phyloP scores from a whole-genome alignment of 2,329 filamentous ascomycete genomes.

The Camillea tinctor region DNA sequence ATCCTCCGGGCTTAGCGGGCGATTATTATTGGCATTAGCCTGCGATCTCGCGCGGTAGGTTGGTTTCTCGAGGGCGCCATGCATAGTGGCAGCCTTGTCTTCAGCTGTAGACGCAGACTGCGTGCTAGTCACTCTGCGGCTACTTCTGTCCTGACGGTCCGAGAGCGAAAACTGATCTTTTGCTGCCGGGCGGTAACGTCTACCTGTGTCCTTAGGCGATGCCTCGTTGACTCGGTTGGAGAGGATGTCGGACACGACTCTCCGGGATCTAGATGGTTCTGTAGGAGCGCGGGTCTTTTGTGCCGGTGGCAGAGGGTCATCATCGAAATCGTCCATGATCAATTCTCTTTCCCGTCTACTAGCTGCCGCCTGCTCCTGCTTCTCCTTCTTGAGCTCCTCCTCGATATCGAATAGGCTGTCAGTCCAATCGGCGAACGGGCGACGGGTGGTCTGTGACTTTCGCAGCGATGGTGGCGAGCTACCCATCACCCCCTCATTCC shows the following conservation, averaged over 20 bases:
- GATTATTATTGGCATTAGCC: slow-evolving; percentile 25
- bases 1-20: slow-evolving; percentile 26
- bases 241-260: slow-evolving; percentile 24
- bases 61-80: slow-evolving; percentile 17
- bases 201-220: slow-evolving; percentile 8
- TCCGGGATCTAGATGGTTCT: slow-evolving; percentile 12
- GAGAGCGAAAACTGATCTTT: slow-evolving; percentile 2
- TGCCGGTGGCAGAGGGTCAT: slow-evolving; percentile 3
- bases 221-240: slow-evolving; percentile 25
- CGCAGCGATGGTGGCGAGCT: slow-evolving; percentile 2
- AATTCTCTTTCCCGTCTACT: slow-evolving; percentile 18
- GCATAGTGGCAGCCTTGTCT: slow-evolving; percentile 11
- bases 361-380: slow-evolving; percentile 16
- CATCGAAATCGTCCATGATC: slow-evolving; percentile 15
- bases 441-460: slow-evolving; percentile 1
- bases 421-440: slow-evolving; percentile 24
- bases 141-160: slow-evolving; percentile 4
- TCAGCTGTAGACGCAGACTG: slow-evolving; percentile 11
- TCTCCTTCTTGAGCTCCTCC: slow-evolving; percentile 26
- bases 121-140: slow-evolving; percentile 6
- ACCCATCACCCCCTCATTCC: slow-evolving; percentile 7
- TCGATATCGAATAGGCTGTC: slow-evolving; percentile 31
- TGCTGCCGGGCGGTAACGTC: not conserved
- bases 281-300: slow-evolving; percentile 6
- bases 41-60: slow-evolving; percentile 23